These are phyloP conservation scores for Clarireedia paspali DNA, from an alignment of 2,329 filamentous ascomycete genomes.

Conservation along the genomic window DNA sequence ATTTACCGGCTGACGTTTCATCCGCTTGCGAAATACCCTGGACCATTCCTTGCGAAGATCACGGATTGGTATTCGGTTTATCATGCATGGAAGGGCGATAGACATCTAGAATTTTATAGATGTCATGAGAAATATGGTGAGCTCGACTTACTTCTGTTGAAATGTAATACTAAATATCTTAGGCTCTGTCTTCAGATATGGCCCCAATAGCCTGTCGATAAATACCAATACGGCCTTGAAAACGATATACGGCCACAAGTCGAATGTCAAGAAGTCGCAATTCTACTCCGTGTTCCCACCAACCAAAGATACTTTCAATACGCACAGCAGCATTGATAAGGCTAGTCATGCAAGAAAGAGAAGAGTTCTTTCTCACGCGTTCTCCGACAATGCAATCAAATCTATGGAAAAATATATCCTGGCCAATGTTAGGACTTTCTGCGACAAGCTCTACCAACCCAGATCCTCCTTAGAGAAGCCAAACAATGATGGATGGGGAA, in stretches of 20 bases:
- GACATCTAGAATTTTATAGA: constrained; percentile 30
- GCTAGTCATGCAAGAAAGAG: constrained; percentile 62
- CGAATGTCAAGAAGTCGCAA: constrained; percentile 59
- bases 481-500: constrained; percentile 38
- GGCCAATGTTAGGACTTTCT: constrained; percentile 45
- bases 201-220: constrained; percentile 70
- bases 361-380: constrained; percentile 56
- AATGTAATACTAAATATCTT: neutral
- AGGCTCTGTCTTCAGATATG: constrained; percentile 62
- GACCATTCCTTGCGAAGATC: constrained; percentile 30
- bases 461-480: constrained; percentile 33
- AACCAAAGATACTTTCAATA: constrained; percentile 56
- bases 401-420: constrained; percentile 28
- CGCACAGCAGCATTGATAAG: constrained; percentile 65
- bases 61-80: constrained; percentile 28
- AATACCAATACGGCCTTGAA: constrained; percentile 63
- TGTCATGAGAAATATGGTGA: constrained; percentile 33
- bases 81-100: constrained; percentile 31
- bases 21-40: constrained; percentile 31
- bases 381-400: constrained; percentile 33
- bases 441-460: constrained; percentile 39
- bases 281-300: constrained; percentile 70
- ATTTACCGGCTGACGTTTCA: constrained; percentile 26
- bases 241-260: constrained; percentile 56
- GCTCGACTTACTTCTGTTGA: constrained; percentile 10